Evolutionary conservation across 352 stramenopile species (phyloP), one percentile per base, ranked within the genome.

Genomic region (Globisporangium nodosum): DNA sequence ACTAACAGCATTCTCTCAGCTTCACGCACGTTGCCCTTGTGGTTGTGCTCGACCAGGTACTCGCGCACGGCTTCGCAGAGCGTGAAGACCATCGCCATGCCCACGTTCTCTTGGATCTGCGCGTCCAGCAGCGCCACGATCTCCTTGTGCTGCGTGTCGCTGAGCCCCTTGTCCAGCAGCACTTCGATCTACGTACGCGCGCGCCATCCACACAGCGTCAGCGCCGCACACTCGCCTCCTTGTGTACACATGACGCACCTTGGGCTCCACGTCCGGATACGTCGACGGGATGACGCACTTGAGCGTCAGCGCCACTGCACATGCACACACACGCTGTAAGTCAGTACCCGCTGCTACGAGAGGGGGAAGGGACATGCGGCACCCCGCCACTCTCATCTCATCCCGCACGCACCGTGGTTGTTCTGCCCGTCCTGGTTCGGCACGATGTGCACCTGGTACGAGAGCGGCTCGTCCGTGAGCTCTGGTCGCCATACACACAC

Each of bases 1-100:
- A 27, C 24, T 27, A 27, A 27, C 24, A 27, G 1, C 24, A 27
- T 27, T 27, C 24, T 27, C 24, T 27, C 24, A 27, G 24, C 24
- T 27, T 27, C 24, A 74, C 76, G 52, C 68, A 90, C 82, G 53
- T 93, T 89, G 66, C 81, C 85, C 62, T 90, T 73, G 40, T 81
- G 74, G 68, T 95, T 95, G 74, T 95, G 90, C 63, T 95, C 84
- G 43, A 95, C 69, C 60, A 95, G 73, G 69, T 92, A 95, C 69
- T 93, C 85, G 37, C 84, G 78, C 46, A 92, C 67, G 1, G 82
- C 84, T 69, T 95, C 85, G 58, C 78, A 88, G 37, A 95, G 54
- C 51, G 81, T 92, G 68, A 90, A 95, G 60, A 93, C 86, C 83
- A 93, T 94, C 49, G 82, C 81, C 81, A 95, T 93, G 52, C 84